Evolutionary conservation across 192 early-diverging fungal genomes (phyloP), one percentile per base, ranked within the genome.

Genomic region (Linnemannia zychae): DNA sequence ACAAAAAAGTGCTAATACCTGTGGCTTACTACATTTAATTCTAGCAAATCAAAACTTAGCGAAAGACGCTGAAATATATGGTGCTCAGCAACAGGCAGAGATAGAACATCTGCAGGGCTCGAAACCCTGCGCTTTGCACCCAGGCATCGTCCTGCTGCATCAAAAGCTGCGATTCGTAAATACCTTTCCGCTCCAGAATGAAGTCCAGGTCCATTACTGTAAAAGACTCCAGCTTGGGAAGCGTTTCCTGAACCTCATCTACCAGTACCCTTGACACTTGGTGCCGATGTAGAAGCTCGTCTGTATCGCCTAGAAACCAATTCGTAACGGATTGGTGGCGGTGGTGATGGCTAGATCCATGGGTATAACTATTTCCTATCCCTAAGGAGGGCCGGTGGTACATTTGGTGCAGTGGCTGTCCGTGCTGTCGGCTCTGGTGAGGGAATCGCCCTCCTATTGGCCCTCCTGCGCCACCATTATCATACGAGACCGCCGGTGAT

Each of bases 201-300:
- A 81, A 72, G 50, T 81, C 80, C 31, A 81, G 36, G 33, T 76
- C 74, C 80, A 76, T 76, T 33, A 81, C 67, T 9, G 74, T 81
- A 17, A 81, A 81, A 1, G 74, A 28, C 9, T 28, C n/a, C n/a
- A 81, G 31, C 20, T 18, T 48, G 0, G 22, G 47, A n/a, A 76
- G 31, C 44, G 67, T 38, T 37, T 75, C 68, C 3, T 66, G 37
- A 40, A 66, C 69, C 63, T 75, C 65, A 31, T 81, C 80, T 16
- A 81, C 34, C 11, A 67, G 37, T 33, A 9, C 33, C 15, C 69
- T 24, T 6, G 53, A 17, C 33, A 81, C 74, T 46, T 46, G 74
- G 57, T 49, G 65, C 36, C 74, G 67, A n/a, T 40, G 74, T 31
- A 81, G 38, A 20, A 76, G 44, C 52, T 71, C 53, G 3, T 81